These are phyloP conservation scores for Byssoonygena ceratinophila DNA, from an alignment of 2,329 filamentous ascomycete species.

Conservation along the genomic window DNA sequence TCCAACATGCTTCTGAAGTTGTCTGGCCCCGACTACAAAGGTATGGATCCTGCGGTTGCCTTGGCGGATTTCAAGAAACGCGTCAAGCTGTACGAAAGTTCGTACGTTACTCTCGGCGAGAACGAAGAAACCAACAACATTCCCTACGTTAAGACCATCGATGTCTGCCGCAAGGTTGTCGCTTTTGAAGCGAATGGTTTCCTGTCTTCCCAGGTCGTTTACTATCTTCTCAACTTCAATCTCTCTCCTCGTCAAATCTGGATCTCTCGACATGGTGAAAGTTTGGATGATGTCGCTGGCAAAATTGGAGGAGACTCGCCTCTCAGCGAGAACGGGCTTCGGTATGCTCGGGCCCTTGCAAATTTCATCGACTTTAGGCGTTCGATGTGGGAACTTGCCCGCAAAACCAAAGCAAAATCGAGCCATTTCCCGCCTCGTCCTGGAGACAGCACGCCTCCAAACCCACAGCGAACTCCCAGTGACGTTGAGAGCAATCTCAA, in stretches of 20 bases:
- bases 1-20: slow-evolving; percentile 96
- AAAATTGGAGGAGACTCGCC: slow-evolving; percentile 87
- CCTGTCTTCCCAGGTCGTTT: slow-evolving; percentile 80
- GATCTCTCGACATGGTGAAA: slow-evolving; percentile 94
- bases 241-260: slow-evolving; percentile 91
- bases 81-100: slow-evolving; percentile 85
- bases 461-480: slow-evolving; percentile 58
- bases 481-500: slow-evolving; percentile 58
- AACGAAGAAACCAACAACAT: slow-evolving; percentile 85
- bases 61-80: slow-evolving; percentile 86
- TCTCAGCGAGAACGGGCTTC: slow-evolving; percentile 66
- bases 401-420: slow-evolving; percentile 64
- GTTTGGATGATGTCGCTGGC: slow-evolving; percentile 71
- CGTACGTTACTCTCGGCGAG: slow-evolving; percentile 79
- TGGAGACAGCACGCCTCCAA: slow-evolving; percentile 87
- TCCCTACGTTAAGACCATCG: slow-evolving; percentile 96
- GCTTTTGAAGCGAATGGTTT: slow-evolving; percentile 87
- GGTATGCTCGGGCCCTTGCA: slow-evolving; percentile 69
- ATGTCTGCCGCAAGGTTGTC: slow-evolving; percentile 88
- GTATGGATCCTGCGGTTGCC: slow-evolving; percentile 77
- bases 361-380: slow-evolving; percentile 75
- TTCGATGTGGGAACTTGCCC: slow-evolving; percentile 69
- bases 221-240: slow-evolving; percentile 94
- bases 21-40: slow-evolving; percentile 88
- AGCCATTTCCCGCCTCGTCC: slow-evolving; percentile 80